These are phyloP conservation scores for Neurospora tetraspora DNA, from an alignment of 495 filamentous ascomycete genomes.

Conservation along the genomic window DNA sequence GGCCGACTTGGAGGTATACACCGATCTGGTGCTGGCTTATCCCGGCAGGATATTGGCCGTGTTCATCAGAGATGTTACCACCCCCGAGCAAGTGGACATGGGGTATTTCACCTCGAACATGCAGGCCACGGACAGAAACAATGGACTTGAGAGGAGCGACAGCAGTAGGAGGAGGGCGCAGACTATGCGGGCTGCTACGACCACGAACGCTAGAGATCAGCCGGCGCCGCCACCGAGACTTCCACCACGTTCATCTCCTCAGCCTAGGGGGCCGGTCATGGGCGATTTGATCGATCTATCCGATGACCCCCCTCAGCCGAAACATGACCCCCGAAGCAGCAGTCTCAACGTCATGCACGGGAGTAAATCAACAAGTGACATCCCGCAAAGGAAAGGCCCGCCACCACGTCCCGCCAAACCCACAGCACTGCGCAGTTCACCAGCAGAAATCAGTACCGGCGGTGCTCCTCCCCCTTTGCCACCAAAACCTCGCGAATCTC, in stretches of 20 bases:
- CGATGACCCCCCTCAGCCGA: slow-evolving; percentile 36
- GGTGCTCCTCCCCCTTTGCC: neutral
- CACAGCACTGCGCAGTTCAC: slow-evolving; percentile 44
- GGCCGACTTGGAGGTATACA: slow-evolving; percentile 95
- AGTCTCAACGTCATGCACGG: slow-evolving; percentile 5
- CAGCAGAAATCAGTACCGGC: slow-evolving; percentile 8
- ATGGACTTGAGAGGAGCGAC: neutral
- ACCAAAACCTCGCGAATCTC: neutral
- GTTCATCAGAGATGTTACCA: slow-evolving; percentile 93
- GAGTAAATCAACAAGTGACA: slow-evolving; percentile 32
- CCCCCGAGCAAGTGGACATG: slow-evolving; percentile 40
- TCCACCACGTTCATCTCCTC: neutral
- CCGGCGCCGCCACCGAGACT: neutral
- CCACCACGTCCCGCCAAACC: slow-evolving; percentile 61
- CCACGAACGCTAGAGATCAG: neutral
- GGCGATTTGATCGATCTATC: slow-evolving; percentile 57
- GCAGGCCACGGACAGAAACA: neutral
- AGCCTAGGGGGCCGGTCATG: slow-evolving; percentile 28
- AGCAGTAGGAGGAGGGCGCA: neutral
- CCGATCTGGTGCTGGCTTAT: slow-evolving; percentile 74
- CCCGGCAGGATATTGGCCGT: slow-evolving; percentile 70
- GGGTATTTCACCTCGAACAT: slow-evolving; percentile 52
- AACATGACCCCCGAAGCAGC: slow-evolving; percentile 19
- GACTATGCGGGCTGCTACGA: neutral
- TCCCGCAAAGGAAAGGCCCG: slow-evolving; percentile 28